These are phyloP conservation scores for Chenopodium berlandieri DNA, from an alignment of 148 eudicot genomes.

Conservation along the genomic window DNA sequence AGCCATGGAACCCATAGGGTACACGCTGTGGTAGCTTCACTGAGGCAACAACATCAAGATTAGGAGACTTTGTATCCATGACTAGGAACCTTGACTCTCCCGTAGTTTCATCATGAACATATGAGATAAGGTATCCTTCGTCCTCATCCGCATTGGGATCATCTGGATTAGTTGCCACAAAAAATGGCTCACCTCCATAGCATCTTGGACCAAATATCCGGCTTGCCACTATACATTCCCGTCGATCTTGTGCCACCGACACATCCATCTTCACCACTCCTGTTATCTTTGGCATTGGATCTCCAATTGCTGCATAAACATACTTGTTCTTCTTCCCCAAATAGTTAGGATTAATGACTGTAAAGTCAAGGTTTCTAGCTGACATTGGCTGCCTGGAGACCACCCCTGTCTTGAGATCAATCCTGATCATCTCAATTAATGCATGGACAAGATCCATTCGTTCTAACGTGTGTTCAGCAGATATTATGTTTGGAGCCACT, in stretches of 20 bases:
- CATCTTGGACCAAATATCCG: slow-evolving; percentile 46
- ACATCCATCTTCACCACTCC: slow-evolving; percentile 68
- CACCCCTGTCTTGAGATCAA: slow-evolving; percentile 41
- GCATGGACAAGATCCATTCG: slow-evolving; percentile 43
- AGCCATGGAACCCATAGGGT: slow-evolving; percentile 73
- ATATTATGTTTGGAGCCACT: slow-evolving; percentile 48
- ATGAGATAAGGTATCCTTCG: slow-evolving; percentile 55
- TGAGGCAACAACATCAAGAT: slow-evolving; percentile 50
- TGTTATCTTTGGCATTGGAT: slow-evolving; percentile 43
- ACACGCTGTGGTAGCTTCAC: slow-evolving; percentile 61
- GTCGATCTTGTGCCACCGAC: slow-evolving; percentile 31
- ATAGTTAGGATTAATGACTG: slow-evolving; percentile 48
- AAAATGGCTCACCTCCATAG: slow-evolving; percentile 69
- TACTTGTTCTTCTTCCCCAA: slow-evolving; percentile 55
- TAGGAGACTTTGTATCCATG: slow-evolving; percentile 61
- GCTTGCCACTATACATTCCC: slow-evolving; percentile 45
- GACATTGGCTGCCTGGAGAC: slow-evolving; percentile 43
- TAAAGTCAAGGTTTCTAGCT: slow-evolving; percentile 44
- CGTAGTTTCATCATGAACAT: slow-evolving; percentile 40
- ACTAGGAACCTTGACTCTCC: slow-evolving; percentile 59
- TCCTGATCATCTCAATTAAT: slow-evolving; percentile 42
- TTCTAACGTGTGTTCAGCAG: slow-evolving; percentile 45
- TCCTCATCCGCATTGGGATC: slow-evolving; percentile 54
- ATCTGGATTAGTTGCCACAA: slow-evolving; percentile 53
- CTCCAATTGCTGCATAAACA: slow-evolving; percentile 49